phyloP scores from a whole-genome alignment of 1,139 yeast species.

The Candida anutae region DNA sequence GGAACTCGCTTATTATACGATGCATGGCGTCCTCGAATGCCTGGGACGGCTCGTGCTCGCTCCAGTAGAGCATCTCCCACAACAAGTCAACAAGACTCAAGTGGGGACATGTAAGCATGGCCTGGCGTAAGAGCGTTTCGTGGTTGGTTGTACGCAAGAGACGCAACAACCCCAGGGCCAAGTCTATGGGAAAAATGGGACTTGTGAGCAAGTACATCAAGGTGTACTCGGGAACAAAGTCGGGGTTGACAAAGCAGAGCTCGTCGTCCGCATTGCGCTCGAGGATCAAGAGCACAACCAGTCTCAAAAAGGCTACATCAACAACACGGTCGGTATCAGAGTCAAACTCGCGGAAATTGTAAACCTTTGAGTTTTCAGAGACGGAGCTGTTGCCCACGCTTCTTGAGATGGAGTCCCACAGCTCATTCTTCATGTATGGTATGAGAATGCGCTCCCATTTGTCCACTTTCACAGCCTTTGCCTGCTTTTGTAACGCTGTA shows the following conservation, averaged over 20 bases:
- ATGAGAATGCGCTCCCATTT: slow-evolving; percentile 27
- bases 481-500: slow-evolving; percentile 13
- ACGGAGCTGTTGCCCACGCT: slow-evolving; percentile 9
- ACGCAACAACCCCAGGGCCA: slow-evolving; percentile 46
- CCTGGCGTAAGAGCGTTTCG: slow-evolving; percentile 69
- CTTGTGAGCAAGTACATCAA: slow-evolving; percentile 74
- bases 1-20: slow-evolving; percentile 57
- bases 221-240: slow-evolving; percentile 48
- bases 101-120: slow-evolving; percentile 70
- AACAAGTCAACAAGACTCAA: slow-evolving; percentile 58
- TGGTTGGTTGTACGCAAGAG: slow-evolving; percentile 33
- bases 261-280: slow-evolving; percentile 9
- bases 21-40: slow-evolving; percentile 63
- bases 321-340: slow-evolving; percentile 63
- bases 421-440: slow-evolving; percentile 25
- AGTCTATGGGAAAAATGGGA: slow-evolving; percentile 68
- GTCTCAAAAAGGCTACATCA: slow-evolving; percentile 50
- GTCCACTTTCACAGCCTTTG: slow-evolving; percentile 12
- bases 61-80: slow-evolving; percentile 33
- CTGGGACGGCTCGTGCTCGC: slow-evolving; percentile 40
- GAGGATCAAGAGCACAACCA: slow-evolving; percentile 41
- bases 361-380: slow-evolving; percentile 5
- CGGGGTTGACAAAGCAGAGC: slow-evolving; percentile 13
- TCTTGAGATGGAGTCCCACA: slow-evolving; percentile 17
- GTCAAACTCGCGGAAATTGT: slow-evolving; percentile 41